Conservation (phyloP, 2,329 filamentous ascomycete species). For the Sporothrix phasma region DNA sequence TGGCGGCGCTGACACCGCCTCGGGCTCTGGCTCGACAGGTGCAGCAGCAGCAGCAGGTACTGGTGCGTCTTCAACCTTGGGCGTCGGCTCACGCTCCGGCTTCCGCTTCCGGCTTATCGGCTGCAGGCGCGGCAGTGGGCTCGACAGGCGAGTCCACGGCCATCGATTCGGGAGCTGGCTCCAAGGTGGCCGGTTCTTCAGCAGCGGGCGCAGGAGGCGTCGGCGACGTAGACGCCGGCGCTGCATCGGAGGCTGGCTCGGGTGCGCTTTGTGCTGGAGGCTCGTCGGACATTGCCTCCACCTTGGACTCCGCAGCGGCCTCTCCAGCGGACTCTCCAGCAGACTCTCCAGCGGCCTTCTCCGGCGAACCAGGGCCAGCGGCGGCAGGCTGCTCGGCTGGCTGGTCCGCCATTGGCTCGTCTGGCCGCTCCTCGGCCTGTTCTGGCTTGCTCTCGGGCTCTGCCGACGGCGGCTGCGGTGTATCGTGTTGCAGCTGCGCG, state of each 20-base stretch:
- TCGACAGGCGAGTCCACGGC: background rate
- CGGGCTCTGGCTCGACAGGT: background rate
- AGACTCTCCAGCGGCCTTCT: background rate
- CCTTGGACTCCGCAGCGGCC: background rate
- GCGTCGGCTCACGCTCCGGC: background rate
- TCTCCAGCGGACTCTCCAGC: too few species aligned
- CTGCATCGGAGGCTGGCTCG: background rate
- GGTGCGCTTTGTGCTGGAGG: background rate
- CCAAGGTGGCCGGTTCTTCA: background rate
- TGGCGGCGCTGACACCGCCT: background rate
- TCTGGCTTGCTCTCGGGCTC: background rate
- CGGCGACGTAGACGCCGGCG: background rate
- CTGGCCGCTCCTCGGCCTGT: background rate
- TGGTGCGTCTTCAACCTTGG: background rate
- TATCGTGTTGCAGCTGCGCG: background rate
- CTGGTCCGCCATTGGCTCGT: conserved; percentile 14
- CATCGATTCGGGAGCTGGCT: background rate
- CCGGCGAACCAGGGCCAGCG: background rate
- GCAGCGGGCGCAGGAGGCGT: background rate
- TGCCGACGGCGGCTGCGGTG: background rate
- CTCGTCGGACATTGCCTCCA: background rate
- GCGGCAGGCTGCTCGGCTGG: background rate
- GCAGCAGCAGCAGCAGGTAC: background rate
- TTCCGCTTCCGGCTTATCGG: background rate
- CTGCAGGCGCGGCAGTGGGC: background rate